phyloP scores from a whole-genome alignment of 257 asterid species.

The Eustoma russellianum region DNA sequence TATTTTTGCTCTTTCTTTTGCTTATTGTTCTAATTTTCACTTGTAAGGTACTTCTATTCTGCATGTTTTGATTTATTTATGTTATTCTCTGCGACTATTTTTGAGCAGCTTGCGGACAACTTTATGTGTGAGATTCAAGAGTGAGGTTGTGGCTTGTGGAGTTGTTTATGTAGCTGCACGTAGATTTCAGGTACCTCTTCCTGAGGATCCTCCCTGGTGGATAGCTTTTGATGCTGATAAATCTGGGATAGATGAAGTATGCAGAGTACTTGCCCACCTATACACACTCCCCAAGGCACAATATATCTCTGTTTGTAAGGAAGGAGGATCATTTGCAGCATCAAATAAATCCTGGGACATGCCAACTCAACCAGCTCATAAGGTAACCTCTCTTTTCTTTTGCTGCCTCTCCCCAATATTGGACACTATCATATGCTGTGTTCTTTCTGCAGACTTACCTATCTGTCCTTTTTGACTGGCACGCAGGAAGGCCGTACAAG shows the following conservation, averaged over 20 bases:
- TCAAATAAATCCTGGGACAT: slow-evolving; percentile 45
- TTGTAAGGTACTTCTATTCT: no score
- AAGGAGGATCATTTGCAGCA: slow-evolving; percentile 74
- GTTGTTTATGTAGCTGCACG: slow-evolving; percentile 98
- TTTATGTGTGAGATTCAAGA: slow-evolving; percentile 92
- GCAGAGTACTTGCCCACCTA: slow-evolving; percentile 78
- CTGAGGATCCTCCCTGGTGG: slow-evolving; percentile 99
- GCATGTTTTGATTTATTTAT: neutral
- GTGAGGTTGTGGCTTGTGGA: slow-evolving; percentile 99
- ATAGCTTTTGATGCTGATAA: slow-evolving; percentile 92
- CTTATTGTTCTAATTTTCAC: no score
- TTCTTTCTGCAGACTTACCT: slow-evolving; percentile 1
- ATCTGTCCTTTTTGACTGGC: neutral
- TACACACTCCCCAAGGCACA: slow-evolving; percentile 84
- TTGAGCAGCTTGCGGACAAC: slow-evolving; percentile 84
- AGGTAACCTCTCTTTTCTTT: slow-evolving; percentile 33
- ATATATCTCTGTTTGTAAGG: slow-evolving; percentile 77
- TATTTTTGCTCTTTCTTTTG: no score
- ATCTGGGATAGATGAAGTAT: slow-evolving; percentile 88
- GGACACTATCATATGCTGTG: no score
- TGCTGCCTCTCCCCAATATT: neutral
- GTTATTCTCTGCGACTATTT: neutral
- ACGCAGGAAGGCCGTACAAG: slow-evolving; percentile 42
- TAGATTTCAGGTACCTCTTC: slow-evolving; percentile 77
- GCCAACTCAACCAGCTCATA: slow-evolving; percentile 36